These are phyloP conservation scores for Lepraria neglecta DNA, from an alignment of 495 filamentous ascomycete species.

Conservation along the genomic window DNA sequence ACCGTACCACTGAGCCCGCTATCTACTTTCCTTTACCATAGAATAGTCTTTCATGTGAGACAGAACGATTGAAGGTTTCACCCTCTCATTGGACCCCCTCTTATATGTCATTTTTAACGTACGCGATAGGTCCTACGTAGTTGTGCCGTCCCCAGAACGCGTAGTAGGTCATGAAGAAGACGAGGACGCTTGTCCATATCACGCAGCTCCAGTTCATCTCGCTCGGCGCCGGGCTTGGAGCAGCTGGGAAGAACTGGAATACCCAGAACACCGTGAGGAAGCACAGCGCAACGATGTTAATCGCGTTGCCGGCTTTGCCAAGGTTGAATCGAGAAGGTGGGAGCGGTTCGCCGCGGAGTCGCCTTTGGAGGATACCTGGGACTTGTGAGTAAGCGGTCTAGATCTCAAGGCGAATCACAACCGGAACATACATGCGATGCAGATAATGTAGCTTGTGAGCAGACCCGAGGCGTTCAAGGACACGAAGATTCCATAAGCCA, in stretches of 20 bases:
- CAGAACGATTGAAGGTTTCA: neutral
- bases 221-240: slow-evolving; percentile 28
- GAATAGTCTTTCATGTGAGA: slow-evolving; percentile 7
- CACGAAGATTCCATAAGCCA: slow-evolving; percentile 36
- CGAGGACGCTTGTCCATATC: slow-evolving; percentile 26
- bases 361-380: slow-evolving; percentile 26
- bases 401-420: slow-evolving; percentile 15
- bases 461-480: slow-evolving; percentile 35
- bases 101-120: slow-evolving; percentile 19
- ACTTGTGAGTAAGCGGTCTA: slow-evolving; percentile 11
- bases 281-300: slow-evolving; percentile 37
- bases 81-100: neutral
- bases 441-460: slow-evolving; percentile 34
- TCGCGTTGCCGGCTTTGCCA: slow-evolving; percentile 33
- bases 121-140: slow-evolving; percentile 25
- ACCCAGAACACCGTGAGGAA: slow-evolving; percentile 36
- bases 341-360: slow-evolving; percentile 30
- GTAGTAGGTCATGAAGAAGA: slow-evolving; percentile 30
- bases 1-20: slow-evolving; percentile 1
- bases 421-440: slow-evolving; percentile 33
- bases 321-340: slow-evolving; percentile 39
- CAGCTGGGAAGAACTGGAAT: slow-evolving; percentile 39
- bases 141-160: slow-evolving; percentile 27
- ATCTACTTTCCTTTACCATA: neutral
- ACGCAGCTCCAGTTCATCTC: slow-evolving; percentile 34